These are phyloP conservation scores for Aureobasidium sp. DNA, from an alignment of 2,329 filamentous ascomycete species.

Conservation along the genomic window DNA sequence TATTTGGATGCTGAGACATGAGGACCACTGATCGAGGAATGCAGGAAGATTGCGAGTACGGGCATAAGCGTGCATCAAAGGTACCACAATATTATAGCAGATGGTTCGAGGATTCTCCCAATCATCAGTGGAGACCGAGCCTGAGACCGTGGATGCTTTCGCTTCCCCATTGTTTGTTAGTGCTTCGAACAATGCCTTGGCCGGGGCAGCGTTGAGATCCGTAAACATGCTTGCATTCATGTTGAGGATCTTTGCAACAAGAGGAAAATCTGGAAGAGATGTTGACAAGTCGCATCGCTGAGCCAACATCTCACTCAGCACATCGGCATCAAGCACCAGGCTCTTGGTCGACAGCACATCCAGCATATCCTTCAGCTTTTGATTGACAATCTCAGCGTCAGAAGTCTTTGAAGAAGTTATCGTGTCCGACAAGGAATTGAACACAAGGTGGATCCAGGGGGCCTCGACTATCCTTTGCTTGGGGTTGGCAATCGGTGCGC, in stretches of 20 bases:
- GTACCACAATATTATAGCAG: conserved; percentile 20
- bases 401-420: conserved; percentile 23
- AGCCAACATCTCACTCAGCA: neutral
- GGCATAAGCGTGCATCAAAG: conserved; percentile 28
- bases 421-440: conserved; percentile 27
- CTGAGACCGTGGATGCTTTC: neutral
- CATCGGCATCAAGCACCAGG: neutral
- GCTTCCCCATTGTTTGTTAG: neutral
- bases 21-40: conserved; percentile 26
- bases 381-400: conserved; percentile 19
- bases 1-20: conserved; percentile 20
- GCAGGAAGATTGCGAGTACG: conserved; percentile 22
- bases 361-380: conserved; percentile 23
- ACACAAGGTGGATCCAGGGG: conserved; percentile 39
- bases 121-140: neutral
- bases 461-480: conserved; percentile 34
- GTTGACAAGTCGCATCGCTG: conserved; percentile 1
- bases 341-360: conserved; percentile 16
- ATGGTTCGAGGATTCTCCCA: conserved; percentile 1
- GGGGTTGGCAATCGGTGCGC: conserved; percentile 34
- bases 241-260: conserved; percentile 38
- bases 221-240: conserved; percentile 43
- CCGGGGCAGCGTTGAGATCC: conserved; percentile 14
- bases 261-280: conserved; percentile 31
- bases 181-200: conserved; percentile 15